Evolutionary conservation across 2,329 filamentous ascomycete species (phyloP), one percentile per base, ranked within the genome.

Genomic region (Colletotrichum shisoi): DNA sequence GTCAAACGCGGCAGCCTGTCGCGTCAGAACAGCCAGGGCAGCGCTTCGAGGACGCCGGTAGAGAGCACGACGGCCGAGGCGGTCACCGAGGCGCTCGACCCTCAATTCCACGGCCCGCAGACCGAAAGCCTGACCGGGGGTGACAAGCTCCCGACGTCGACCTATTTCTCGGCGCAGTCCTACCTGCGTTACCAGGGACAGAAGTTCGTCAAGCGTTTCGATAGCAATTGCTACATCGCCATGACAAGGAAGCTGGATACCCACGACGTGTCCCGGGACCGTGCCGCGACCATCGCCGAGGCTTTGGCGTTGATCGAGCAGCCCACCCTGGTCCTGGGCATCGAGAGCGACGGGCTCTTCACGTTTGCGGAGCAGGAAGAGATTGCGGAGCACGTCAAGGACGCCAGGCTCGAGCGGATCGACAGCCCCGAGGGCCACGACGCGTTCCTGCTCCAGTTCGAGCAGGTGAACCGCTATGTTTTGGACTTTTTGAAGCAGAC

Each of bases 171-270:
- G 0, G 95, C 95, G 0, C 95, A 99, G 77, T 97, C 94, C 0
- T 99, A 99, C 79, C 86, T 99, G 49, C 91, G 95, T 21, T 99
- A 99, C 79, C 95, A 99, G 79, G 94, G 93, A 63, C 87, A 90
- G 73, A 99, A 99, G 78, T 99, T 99, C 73, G 95, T 98, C 73
- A 93, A 92, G 78, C 91, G 95, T 11, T 99, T 98, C 77, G 95
- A 99, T 78, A 92, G 93, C 74, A 99, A 99, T 78, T 99, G 95
- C 81, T 99, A 99, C 81, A 98, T 99, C 72, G 94, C 95, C 71
- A 97, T 99, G 79, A 98, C 95, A 4, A 91, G 95, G 74, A 99
- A 99, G 79, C 87, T 99, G 17, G 95, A 99, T 76, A 98, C 95
- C 0, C 95, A 99, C 78, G 95, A 99, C 76, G 88, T 99, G 31